Conservation (phyloP, 352 stramenopile species). For the Phytophthora boehmeriae region DNA sequence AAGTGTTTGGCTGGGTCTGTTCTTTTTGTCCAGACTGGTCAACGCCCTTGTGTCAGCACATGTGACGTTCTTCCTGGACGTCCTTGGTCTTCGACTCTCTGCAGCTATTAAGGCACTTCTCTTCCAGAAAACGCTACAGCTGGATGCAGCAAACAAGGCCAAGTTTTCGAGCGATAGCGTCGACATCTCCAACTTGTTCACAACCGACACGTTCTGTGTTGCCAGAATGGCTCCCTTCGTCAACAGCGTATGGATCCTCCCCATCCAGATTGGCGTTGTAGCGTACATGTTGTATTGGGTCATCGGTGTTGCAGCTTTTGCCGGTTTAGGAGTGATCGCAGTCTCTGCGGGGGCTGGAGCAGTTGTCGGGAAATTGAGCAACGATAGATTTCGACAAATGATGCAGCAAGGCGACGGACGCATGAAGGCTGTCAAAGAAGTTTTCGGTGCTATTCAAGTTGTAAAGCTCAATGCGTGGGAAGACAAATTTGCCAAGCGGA, state of each 20-base stretch:
- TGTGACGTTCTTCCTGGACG: conserved; percentile 28
- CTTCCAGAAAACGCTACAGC: conserved; percentile 44
- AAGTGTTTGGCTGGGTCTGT: conserved; percentile 31
- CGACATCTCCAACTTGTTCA: conserved; percentile 51
- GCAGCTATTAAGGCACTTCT: conserved; percentile 38
- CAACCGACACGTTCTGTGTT: conserved; percentile 37
- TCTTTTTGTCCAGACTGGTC: conserved; percentile 40
- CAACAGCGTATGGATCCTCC: conserved; percentile 55
- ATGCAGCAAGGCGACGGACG: conserved; percentile 89
- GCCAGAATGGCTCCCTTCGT: conserved; percentile 38
- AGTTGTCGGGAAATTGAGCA: conserved; percentile 49
- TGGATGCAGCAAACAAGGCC: not conserved
- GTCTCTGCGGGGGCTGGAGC: conserved; percentile 44
- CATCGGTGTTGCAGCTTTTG: conserved; percentile 44
- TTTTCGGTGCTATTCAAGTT: conserved; percentile 92
- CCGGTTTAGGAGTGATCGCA: conserved; percentile 40
- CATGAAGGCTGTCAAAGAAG: conserved; percentile 91
- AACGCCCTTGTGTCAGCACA: conserved; percentile 42
- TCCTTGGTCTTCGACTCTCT: conserved; percentile 32
- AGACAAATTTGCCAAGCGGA: conserved; percentile 43
- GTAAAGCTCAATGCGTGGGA: conserved; percentile 98
- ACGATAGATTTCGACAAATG: conserved; percentile 62
- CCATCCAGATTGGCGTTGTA: conserved; percentile 40
- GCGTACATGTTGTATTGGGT: conserved; percentile 48
- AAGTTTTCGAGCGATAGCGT: conserved; percentile 17